phyloP scores from a whole-genome alignment of 345 rosid genomes.

The Brassica nigra region DNA sequence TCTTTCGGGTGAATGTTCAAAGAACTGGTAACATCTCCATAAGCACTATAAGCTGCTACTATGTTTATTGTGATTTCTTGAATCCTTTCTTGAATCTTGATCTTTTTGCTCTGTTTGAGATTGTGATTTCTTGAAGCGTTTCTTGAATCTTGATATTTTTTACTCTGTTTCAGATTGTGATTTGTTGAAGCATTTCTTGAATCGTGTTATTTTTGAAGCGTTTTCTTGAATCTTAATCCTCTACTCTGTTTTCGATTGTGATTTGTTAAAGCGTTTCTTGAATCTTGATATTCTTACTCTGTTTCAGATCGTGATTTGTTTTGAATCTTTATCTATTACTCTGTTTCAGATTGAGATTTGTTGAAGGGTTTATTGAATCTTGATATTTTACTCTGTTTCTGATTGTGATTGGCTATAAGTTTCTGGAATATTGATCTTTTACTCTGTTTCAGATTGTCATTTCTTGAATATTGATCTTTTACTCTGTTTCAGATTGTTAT shows the following conservation, averaged over 20 bases:
- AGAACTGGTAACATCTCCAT: slow-evolving; percentile 22
- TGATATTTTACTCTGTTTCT: neutral
- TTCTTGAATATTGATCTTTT: neutral
- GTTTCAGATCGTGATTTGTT: neutral
- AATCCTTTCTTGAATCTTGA: no score
- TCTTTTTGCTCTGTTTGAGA: no score
- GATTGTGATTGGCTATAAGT: neutral
- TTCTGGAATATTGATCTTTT: no score
- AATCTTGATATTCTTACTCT: neutral
- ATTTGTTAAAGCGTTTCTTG: neutral
- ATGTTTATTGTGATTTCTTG: no score
- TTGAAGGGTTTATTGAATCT: neutral
- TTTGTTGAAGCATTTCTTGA: no score
- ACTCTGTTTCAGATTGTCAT: no score
- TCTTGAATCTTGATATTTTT: no score
- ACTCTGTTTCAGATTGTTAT: no score
- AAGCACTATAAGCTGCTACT: neutral
- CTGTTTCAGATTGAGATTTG: neutral
- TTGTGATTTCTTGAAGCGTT: no score
- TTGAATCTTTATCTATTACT: neutral
- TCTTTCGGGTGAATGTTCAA: slow-evolving; percentile 38
- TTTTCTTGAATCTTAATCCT: no score
- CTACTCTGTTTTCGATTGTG: neutral
- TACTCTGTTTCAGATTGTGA: no score
- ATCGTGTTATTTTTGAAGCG: no score